Conservation (phyloP, 1,284 basidiomycete genomes). For the Phaffia rhodozyma region DNA sequence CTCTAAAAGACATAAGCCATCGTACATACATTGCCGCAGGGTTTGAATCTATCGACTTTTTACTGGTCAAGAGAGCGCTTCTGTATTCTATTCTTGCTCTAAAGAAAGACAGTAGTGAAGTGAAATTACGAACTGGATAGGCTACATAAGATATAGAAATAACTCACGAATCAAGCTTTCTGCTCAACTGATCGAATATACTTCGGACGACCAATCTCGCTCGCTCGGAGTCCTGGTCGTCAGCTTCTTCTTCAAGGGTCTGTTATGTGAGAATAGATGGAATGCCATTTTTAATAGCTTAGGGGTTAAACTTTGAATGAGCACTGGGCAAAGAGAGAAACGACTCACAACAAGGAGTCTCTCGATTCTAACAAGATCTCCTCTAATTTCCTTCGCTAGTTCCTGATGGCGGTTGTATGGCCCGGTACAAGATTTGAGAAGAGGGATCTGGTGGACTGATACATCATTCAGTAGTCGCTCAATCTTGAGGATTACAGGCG, state of each 20-base stretch:
- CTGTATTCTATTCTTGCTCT: constrained; percentile 42
- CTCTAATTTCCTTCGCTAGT: constrained; percentile 57
- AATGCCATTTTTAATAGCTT: background rate
- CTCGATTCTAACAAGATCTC: constrained; percentile 54
- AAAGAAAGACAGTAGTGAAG: background rate
- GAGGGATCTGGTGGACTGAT: constrained; percentile 56
- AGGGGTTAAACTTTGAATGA: background rate
- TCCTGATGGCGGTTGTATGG: constrained; percentile 57
- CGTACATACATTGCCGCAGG: constrained; percentile 4
- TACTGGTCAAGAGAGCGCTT: constrained; percentile 54
- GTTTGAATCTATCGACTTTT: constrained; percentile 50
- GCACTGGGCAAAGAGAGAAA: background rate
- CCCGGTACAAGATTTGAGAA: constrained; percentile 52
- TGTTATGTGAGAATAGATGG: constrained; percentile 33
- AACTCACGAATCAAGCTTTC: constrained; percentile 44
- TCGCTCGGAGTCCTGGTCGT: constrained; percentile 51
- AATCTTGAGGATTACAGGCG: constrained; percentile 23
- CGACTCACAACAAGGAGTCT: constrained; percentile 55
- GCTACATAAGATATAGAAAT: background rate
- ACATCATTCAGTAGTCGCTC: constrained; percentile 53
- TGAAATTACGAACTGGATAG: background rate
- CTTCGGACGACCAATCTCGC: constrained; percentile 43
- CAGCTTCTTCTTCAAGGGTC: constrained; percentile 49
- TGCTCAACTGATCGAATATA: constrained; percentile 43
- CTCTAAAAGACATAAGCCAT: background rate